Evolutionary conservation across 305 asterid species (phyloP), one percentile per base, ranked within the genome.

Genomic region (Fraxinus platypoda): DNA sequence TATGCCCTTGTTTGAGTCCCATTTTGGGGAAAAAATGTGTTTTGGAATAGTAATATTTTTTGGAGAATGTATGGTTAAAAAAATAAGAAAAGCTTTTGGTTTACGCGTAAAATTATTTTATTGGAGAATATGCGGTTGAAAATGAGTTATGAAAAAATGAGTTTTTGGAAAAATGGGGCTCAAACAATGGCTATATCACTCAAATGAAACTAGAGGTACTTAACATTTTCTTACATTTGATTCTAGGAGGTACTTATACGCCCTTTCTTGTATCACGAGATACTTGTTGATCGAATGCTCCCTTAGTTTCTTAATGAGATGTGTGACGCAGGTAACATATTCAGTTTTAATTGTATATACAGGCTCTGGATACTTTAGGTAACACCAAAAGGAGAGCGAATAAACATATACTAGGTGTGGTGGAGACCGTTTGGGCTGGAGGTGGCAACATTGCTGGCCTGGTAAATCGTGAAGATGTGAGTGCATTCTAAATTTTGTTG

Each of bases 311-410:
- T 23, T 21, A 76, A 19, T 38, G 30, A 54, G 74, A 87, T 64
- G 73, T 81, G 74, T 74, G 64, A 38, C 30, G 35, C 25, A 68
- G 21, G 37, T 76, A 25, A 25, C 31, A 23, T 81, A 64, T 76
- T 43, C 8, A 31, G 75, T 78, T 81, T 26, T 43, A 7, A 76
- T 79, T 82, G 57, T 57, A 57, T 75, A 23, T 78, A 76, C 91
- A 95, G 98, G 98, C 98, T 75, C 92, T 95, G 89, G 95, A 93
- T 91, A 93, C 97, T 73, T 86, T 95, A 84, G 98, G 98, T 77
- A 89, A 82, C 90, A 91, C 97, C 57, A 94, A 94, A 89, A 93
- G 98, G 98, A 91, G 97, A 86, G 95, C 92, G 83, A 95, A 95
- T 82, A 89, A 83, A 80, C 90, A 93, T 73, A 87, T 95, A 81